These are phyloP conservation scores for Tieghemostelium lacteum DNA, from an alignment of 78 protist species.

Conservation along the genomic window DNA sequence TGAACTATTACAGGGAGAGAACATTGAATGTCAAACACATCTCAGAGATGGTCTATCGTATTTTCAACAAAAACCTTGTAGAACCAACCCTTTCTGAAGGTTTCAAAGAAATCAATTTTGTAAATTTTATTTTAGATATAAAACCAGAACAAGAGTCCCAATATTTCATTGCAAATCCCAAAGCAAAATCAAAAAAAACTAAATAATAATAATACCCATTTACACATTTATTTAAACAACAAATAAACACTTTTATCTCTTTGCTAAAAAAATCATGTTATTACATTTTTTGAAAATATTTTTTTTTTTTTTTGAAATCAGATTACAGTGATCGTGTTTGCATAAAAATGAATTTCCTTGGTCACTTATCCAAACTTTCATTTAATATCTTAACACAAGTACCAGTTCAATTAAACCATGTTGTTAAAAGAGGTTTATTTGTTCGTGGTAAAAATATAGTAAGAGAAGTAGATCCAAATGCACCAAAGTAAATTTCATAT, in stretches of 20 bases:
- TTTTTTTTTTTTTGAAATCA: no score
- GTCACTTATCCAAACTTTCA: no score
- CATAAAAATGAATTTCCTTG: no score
- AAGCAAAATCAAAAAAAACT: no score
- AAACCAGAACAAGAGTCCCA: not conserved
- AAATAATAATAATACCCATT: no score
- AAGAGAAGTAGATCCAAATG: slow-evolving; percentile 58
- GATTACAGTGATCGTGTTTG: no score
- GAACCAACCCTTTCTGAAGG: slow-evolving; percentile 28
- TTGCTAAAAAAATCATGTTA: no score
- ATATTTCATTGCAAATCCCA: slow-evolving; percentile 19
- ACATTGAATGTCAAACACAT: not conserved
- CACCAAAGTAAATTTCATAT: slow-evolving; percentile 39
- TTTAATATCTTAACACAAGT: no score
- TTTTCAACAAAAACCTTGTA: slow-evolving; percentile 26
- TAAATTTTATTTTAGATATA: slow-evolving; percentile 10
- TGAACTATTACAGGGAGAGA: slow-evolving; percentile 84
- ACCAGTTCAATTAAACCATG: no score
- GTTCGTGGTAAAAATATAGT: slow-evolving; percentile 3
- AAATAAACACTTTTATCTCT: no score
- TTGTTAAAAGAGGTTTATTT: slow-evolving; percentile 18
- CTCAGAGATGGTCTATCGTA: slow-evolving; percentile 18
- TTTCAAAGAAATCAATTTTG: slow-evolving; percentile 9
- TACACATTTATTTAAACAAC: no score
- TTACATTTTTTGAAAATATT: no score